Evolutionary conservation across 1,139 yeast species (phyloP).

Genomic region (Candida neerlandica): DNA sequence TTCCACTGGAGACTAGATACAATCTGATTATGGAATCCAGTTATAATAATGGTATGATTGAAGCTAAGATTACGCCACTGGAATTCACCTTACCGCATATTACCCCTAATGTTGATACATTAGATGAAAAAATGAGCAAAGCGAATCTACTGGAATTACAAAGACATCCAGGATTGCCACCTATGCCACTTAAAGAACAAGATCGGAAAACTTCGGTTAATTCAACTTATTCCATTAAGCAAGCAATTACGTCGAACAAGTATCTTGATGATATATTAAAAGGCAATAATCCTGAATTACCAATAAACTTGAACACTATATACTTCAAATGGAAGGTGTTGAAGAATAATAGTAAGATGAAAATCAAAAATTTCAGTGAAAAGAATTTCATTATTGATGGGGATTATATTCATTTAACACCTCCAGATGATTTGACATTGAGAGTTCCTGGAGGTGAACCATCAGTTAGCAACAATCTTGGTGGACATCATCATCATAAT

Average conservation of each 20-base stretch:
- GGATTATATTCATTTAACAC: conserved; percentile 86
- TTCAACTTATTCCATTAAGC: conserved; percentile 10
- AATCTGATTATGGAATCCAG: conserved; percentile 10
- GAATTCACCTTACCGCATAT: conserved; percentile 27
- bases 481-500: conserved; percentile 29
- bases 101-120: conserved; percentile 29
- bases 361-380: conserved; percentile 65
- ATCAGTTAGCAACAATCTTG: conserved; percentile 10
- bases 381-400: conserved; percentile 89
- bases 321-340: conserved; percentile 72
- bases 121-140: conserved; percentile 24
- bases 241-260: conserved; percentile 23
- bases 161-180: background rate
- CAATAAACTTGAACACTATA: conserved; percentile 40
- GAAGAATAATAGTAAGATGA: conserved; percentile 85
- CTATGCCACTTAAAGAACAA: conserved; percentile 4
- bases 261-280: conserved; percentile 40
- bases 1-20: conserved; percentile 19
- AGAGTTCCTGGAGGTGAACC: conserved; percentile 49
- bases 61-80: conserved; percentile 31
- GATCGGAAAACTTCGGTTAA: conserved; percentile 5
- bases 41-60: conserved; percentile 12
- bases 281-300: conserved; percentile 37
- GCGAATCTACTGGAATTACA: conserved; percentile 11
- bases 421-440: conserved; percentile 58